Percentiles rank a stretch among this genome's conserved stretches.
These are phyloP conservation scores for Cymbidium sinense DNA, from an alignment of 106 monocot genomes.

Conservation along the genomic window DNA sequence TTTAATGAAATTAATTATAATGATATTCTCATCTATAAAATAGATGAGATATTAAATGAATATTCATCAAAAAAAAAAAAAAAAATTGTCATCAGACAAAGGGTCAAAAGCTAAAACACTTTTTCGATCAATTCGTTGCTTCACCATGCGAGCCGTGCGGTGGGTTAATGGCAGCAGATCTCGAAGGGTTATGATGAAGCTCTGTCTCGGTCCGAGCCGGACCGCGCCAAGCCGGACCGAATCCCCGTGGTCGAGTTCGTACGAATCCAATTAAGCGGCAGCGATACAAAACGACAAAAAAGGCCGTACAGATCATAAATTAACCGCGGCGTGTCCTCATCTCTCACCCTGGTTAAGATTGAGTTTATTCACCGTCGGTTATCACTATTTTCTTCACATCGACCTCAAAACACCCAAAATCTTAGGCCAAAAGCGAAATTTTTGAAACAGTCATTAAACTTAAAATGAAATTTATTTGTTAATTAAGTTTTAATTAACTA, in stretches of 20 bases:
- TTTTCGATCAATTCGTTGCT: too few relatives aligned
- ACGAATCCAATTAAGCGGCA: background rate
- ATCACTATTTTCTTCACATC: background rate
- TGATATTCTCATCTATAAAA: too few relatives aligned
- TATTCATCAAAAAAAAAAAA: too few relatives aligned
- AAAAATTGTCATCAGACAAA: too few relatives aligned
- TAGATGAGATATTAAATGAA: too few relatives aligned
- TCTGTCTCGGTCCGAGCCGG: background rate
- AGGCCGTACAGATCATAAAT: background rate
- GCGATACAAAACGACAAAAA: background rate
- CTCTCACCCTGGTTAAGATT: background rate
- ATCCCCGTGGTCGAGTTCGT: background rate
- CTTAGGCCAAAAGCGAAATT: too few relatives aligned
- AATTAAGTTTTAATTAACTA: background rate
- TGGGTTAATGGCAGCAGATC: too few relatives aligned
- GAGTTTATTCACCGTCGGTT: background rate
- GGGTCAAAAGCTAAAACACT: too few relatives aligned
- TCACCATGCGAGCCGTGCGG: too few relatives aligned
- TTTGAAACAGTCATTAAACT: background rate
- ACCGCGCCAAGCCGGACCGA: background rate
- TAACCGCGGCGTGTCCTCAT: background rate
- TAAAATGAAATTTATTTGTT: background rate
- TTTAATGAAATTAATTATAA: too few relatives aligned
- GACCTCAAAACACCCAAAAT: background rate
- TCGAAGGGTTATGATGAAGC: too few relatives aligned